Percentiles rank a stretch among this genome's conserved stretches.
Evolutionary conservation across 768 basidiomycete genomes (phyloP).

Genomic region (Boletales sp.): DNA sequence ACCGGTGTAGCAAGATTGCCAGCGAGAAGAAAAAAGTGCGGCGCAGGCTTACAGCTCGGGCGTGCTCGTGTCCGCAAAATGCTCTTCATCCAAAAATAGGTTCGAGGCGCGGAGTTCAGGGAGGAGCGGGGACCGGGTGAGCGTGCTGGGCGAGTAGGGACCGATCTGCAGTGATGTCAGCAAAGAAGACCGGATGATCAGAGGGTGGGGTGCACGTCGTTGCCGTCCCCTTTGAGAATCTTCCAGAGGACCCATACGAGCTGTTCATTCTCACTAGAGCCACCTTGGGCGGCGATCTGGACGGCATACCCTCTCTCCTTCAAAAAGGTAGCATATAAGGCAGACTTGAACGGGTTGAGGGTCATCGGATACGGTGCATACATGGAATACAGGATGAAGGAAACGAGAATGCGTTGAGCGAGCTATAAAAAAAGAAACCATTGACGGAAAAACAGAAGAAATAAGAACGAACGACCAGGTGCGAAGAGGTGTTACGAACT

Average conservation of each 20-base stretch:
- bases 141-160: conserved; percentile 72
- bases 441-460: conserved; percentile 14
- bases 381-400: conserved; percentile 76
- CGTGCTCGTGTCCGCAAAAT: conserved; percentile 43
- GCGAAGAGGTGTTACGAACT: conserved; percentile 37
- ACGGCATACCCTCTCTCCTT: conserved; percentile 65
- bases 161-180: conserved; percentile 54
- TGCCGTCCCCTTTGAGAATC: conserved; percentile 78
- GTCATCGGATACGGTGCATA: conserved; percentile 78
- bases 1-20: conserved; percentile 15
- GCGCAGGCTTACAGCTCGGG: conserved; percentile 42
- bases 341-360: conserved; percentile 80
- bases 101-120: conserved; percentile 72
- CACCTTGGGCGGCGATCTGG: conserved; percentile 42
- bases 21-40: neutral
- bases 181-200: neutral
- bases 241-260: conserved; percentile 88
- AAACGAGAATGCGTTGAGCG: conserved; percentile 70
- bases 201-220: conserved; percentile 49
- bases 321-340: conserved; percentile 60
- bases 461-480: neutral
- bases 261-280: conserved; percentile 64
- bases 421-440: conserved; percentile 39
- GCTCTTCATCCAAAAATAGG: conserved; percentile 63
- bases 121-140: conserved; percentile 72